Conservation (phyloP, 2,329 filamentous ascomycete genomes). For the Arthrinium puccinioides region DNA sequence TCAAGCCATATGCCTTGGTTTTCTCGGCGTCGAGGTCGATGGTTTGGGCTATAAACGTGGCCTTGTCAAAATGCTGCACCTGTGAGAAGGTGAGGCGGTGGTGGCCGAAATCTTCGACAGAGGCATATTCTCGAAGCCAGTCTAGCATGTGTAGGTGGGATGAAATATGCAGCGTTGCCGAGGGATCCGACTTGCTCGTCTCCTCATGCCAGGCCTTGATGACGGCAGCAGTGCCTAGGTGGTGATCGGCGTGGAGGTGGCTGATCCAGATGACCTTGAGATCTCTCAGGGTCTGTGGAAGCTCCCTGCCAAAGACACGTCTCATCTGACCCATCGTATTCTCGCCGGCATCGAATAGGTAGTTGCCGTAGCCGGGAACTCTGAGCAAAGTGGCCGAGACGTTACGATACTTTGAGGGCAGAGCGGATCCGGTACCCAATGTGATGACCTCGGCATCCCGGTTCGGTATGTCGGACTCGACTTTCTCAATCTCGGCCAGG, state of each 20-base stretch:
- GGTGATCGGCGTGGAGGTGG: constrained; percentile 93
- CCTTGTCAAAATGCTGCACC: constrained; percentile 2
- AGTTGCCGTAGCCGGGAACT: constrained; percentile 79
- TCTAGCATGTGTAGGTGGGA: constrained; percentile 64
- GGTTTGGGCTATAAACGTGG: constrained; percentile 13
- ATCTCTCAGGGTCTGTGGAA: constrained; percentile 69
- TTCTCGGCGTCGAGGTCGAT: constrained; percentile 26
- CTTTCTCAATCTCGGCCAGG: constrained; percentile 30
- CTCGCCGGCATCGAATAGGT: constrained; percentile 87
- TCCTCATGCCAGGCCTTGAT: constrained; percentile 72
- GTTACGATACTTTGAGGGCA: constrained; percentile 91
- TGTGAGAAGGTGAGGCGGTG: constrained; percentile 30
- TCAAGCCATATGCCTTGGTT: constrained; percentile 52
- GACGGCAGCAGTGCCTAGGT: constrained; percentile 76
- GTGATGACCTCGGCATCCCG: constrained; percentile 76
- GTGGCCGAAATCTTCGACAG: constrained; percentile 71
- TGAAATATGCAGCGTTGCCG: constrained; percentile 53
- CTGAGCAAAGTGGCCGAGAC: constrained; percentile 83
- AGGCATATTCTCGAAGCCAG: constrained; percentile 73
- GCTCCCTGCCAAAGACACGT: constrained; percentile 59
- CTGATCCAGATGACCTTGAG: constrained; percentile 86
- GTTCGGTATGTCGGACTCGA: constrained; percentile 60
- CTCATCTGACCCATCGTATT: constrained; percentile 83
- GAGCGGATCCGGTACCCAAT: constrained; percentile 83
- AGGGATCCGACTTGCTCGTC: constrained; percentile 26